Conservation (phyloP, 257 asterid genomes). For the Cinchona pubescens region DNA sequence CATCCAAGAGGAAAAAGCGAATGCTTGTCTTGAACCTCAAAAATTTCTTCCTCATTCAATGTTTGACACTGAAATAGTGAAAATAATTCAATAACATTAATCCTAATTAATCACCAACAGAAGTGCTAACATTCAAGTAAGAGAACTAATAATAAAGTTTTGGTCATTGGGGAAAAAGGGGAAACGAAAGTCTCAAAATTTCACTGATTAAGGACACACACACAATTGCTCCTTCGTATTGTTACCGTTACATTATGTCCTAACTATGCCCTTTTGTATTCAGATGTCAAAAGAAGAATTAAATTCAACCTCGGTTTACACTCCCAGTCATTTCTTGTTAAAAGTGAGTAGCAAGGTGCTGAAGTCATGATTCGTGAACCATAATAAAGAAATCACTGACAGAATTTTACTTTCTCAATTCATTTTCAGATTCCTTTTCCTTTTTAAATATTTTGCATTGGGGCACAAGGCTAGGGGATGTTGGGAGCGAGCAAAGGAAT, state of each 20-base stretch:
- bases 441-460: background rate
- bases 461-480: background rate
- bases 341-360: background rate
- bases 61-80: slow-evolving; percentile 72
- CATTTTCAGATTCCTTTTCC: background rate
- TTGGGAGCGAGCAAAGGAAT: background rate
- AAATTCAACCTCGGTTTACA: background rate
- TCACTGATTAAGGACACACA: background rate
- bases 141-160: background rate
- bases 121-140: background rate
- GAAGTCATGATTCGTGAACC: background rate
- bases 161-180: background rate
- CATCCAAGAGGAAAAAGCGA: slow-evolving; percentile 93
- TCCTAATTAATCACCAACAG: background rate
- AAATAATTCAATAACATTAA: slow-evolving; percentile 22
- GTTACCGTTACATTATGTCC: background rate
- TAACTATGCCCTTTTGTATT: background rate
- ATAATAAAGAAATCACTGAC: background rate
- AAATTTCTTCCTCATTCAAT: slow-evolving; percentile 89
- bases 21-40: slow-evolving; percentile 71
- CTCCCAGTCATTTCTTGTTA: no score
- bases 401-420: background rate
- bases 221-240: background rate
- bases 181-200: background rate
- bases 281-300: background rate